phyloP scores from a whole-genome alignment of 306 rosid species.

The Malus fusca region DNA sequence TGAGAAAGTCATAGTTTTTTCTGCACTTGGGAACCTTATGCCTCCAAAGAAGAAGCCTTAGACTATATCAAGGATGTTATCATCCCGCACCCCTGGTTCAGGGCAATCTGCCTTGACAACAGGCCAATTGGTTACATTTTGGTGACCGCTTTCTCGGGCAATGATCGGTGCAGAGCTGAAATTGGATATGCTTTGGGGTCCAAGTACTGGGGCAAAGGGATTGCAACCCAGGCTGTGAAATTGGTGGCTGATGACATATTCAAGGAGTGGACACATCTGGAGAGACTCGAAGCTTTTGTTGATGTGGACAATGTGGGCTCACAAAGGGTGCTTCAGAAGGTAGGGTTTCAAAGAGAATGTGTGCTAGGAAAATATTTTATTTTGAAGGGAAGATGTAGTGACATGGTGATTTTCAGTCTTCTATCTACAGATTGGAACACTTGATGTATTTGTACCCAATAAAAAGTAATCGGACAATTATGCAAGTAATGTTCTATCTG shows the following conservation, averaged over 20 bases:
- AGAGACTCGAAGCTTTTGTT: conserved; percentile 65
- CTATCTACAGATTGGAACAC: conserved; percentile 22
- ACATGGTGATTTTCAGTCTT: conserved; percentile 38
- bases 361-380: conserved; percentile 37
- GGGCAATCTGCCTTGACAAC: conserved; percentile 47
- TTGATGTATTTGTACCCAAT: neutral
- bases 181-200: conserved; percentile 56
- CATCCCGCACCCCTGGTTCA: conserved; percentile 34
- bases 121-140: conserved; percentile 44
- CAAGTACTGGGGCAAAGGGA: conserved; percentile 63
- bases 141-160: conserved; percentile 20
- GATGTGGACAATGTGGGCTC: conserved; percentile 58
- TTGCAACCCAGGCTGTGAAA: conserved; percentile 52
- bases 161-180: conserved; percentile 33
- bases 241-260: conserved; percentile 36
- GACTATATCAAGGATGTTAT: neutral
- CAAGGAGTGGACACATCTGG: conserved; percentile 40
- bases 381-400: conserved; percentile 37
- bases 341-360: conserved; percentile 60
- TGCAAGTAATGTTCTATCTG: no score
- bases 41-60: conserved; percentile 31
- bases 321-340: conserved; percentile 60
- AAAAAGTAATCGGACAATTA: neutral
- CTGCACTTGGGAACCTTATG: conserved; percentile 57
- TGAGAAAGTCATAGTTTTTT: conserved; percentile 37